Evolutionary conservation across 306 rosid species (phyloP).

Genomic region (Fragaria ananassa): DNA sequence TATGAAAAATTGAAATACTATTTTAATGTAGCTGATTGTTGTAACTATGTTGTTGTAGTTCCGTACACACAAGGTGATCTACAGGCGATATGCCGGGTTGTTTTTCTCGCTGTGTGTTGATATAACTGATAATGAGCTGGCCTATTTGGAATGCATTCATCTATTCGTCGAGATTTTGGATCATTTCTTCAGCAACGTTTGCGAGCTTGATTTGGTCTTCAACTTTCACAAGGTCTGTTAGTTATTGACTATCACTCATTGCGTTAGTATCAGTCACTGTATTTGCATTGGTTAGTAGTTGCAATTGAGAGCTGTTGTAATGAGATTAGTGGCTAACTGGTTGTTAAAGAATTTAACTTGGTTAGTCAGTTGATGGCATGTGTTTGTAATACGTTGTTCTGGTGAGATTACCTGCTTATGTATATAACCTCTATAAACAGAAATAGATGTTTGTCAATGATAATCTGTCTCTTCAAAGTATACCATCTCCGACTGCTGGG

Average conservation of each 20-base stretch:
- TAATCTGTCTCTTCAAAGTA: background rate
- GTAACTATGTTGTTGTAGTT: constrained; percentile 49
- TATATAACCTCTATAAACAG: background rate
- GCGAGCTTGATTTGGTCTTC: constrained; percentile 86
- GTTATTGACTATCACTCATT: background rate
- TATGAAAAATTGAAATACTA: background rate
- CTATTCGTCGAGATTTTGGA: constrained; percentile 91
- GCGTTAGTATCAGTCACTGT: background rate
- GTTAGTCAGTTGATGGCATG: background rate
- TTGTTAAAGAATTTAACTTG: background rate
- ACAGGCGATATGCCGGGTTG: constrained; percentile 92
- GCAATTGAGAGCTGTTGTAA: background rate
- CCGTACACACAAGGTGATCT: constrained; percentile 92
- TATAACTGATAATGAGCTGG: constrained; percentile 96
- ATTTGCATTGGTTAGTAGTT: background rate
- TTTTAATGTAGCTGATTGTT: constrained; percentile 14
- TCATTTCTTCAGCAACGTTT: constrained; percentile 95
- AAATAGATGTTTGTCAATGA: background rate
- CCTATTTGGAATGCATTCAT: constrained; percentile 94
- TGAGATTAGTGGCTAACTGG: background rate
- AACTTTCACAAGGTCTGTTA: constrained; percentile 82
- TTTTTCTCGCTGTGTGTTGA: constrained; percentile 98
- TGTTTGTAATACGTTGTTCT: background rate
- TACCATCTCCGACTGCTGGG: background rate
- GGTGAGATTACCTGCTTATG: background rate